phyloP scores from a whole-genome alignment of 768 basidiomycete genomes.

The Russula abietina region DNA sequence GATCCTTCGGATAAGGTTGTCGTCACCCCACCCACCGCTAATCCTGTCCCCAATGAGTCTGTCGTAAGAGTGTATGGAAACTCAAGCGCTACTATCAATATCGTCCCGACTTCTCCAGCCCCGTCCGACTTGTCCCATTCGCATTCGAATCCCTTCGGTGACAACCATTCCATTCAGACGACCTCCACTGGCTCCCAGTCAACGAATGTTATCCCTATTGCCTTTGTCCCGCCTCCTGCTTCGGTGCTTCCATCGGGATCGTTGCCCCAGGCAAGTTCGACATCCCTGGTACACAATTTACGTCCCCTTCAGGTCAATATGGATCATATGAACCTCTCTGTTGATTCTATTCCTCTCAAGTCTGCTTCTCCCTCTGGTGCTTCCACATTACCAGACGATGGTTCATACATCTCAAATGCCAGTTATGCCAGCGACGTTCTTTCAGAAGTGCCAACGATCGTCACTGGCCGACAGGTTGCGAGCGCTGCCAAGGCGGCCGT shows the following conservation, averaged over 20 bases:
- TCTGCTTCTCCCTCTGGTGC: slow-evolving; percentile 43
- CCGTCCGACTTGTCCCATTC: slow-evolving; percentile 33
- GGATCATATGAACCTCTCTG: slow-evolving; percentile 56
- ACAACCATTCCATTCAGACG: slow-evolving; percentile 75
- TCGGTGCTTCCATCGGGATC: slow-evolving; percentile 30
- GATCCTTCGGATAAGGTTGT: slow-evolving; percentile 66
- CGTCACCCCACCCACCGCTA: slow-evolving; percentile 27
- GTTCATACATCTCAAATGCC: slow-evolving; percentile 68
- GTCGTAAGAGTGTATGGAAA: slow-evolving; percentile 46
- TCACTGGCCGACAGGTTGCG: slow-evolving; percentile 68
- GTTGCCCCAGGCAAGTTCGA: slow-evolving; percentile 4
- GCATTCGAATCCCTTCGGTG: slow-evolving; percentile 67
- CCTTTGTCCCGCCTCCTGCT: slow-evolving; percentile 58
- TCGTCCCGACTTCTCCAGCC: slow-evolving; percentile 42
- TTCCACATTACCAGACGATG: slow-evolving; percentile 41
- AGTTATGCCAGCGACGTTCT: slow-evolving; percentile 76
- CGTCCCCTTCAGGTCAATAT: slow-evolving; percentile 60
- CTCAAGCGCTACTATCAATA: slow-evolving; percentile 47
- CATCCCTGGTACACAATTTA: slow-evolving; percentile 45
- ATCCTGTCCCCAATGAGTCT: slow-evolving; percentile 28
- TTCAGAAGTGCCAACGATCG: slow-evolving; percentile 75
- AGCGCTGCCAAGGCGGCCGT: slow-evolving; percentile 78
- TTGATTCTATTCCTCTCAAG: slow-evolving; percentile 40
- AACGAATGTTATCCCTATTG: slow-evolving; percentile 85
- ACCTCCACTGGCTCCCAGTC: slow-evolving; percentile 63